Conservation (phyloP, 2,329 filamentous ascomycete genomes). For the Aspergillus eucalypticola region DNA sequence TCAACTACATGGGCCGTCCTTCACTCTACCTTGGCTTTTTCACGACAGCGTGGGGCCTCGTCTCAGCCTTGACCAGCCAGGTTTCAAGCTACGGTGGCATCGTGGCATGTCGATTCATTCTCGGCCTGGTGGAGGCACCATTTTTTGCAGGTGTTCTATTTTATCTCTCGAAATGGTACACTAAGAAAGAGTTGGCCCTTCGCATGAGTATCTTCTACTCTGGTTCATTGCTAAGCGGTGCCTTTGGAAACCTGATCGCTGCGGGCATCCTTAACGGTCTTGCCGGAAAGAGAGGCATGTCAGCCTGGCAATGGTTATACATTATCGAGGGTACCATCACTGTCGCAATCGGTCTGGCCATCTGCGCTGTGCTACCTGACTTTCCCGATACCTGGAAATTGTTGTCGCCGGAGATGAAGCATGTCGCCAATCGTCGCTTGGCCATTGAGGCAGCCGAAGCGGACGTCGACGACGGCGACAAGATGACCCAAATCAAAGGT, state of each 20-base stretch:
- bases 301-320: conserved; percentile 45
- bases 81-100: conserved; percentile 46
- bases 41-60: conserved; percentile 48
- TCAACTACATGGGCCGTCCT: conserved; percentile 46
- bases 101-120: conserved; percentile 48
- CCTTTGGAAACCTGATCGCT: conserved; percentile 57
- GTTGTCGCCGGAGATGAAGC: conserved; percentile 47
- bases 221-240: conserved; percentile 51
- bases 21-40: conserved; percentile 49
- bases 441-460: conserved; percentile 54
- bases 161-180: conserved; percentile 55
- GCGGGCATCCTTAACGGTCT: conserved; percentile 52
- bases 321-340: conserved; percentile 44
- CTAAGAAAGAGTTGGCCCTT: conserved; percentile 52
- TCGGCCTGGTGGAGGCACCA: conserved; percentile 50
- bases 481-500: conserved; percentile 51
- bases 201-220: conserved; percentile 57
- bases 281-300: conserved; percentile 34
- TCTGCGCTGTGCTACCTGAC: conserved; percentile 40
- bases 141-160: conserved; percentile 51
- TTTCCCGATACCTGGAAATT: conserved; percentile 49
- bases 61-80: conserved; percentile 47
- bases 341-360: conserved; percentile 34
- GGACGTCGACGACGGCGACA: conserved; percentile 51
- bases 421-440: conserved; percentile 51